Base-by-base conservation (phyloP, 345 rosid species). In the Populus tremula region DNA sequence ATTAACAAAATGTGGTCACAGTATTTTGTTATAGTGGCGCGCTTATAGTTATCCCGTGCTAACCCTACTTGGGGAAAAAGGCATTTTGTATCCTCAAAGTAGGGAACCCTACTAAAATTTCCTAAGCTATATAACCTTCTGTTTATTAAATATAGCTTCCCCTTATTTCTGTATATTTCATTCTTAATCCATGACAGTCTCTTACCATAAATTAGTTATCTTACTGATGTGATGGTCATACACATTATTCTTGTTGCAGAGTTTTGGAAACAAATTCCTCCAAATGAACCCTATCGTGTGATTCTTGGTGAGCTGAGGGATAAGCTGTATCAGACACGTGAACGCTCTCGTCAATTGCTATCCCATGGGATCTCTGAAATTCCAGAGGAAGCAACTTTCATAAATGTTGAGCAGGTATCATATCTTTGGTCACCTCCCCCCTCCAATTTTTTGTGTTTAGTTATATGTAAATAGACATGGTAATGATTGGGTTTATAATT, bases 291-390 rank as follows among this genome's bases (percentile, higher is more conserved):
- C 36, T 96, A 96, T 74, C 90, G 99, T 59, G 98, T 95, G 56
- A 85, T 96, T 43, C 97, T 96, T 29, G 95, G 98, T 53, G 97
- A 94, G 45, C 90, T 96, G 73, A 92, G 99, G 79, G 99, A 92
- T 86, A 96, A 92, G 77, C 81, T 96, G 75, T 96, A 96, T 83
- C 85, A 82, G 77, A 94, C 99, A 66, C 94, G 98, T 43, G 99
- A 96, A 78, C 95, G 93, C 75, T 85, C 99, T 33, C 97, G 99
- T 59, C 95, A 94, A 76, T 79, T 94, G 64, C 77, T 96, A 78
- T 75, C 95, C 53, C 88, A 84, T 67, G 97, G 97, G 43, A 81
- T 82, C 71, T 94, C 99, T 41, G 99, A 96, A 78, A 84, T 94
- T 84, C 89, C 97, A 0, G 99, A 94, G 82, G 97, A 92, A 36